Evolutionary conservation across 2,329 filamentous ascomycete species (phyloP).

Genomic region (Phaeophleospora eucalypticola): DNA sequence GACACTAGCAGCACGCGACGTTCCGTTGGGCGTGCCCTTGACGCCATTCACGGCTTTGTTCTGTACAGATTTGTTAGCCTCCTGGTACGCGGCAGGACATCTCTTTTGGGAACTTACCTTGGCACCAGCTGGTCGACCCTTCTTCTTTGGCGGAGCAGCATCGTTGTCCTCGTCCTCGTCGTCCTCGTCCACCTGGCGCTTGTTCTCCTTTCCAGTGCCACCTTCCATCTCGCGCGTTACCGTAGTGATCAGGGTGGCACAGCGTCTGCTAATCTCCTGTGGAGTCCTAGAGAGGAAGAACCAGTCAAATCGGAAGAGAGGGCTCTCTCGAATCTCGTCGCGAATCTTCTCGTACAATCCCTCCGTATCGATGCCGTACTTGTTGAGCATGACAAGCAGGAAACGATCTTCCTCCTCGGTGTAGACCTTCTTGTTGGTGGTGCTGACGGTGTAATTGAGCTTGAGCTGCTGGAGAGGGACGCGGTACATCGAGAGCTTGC

Average conservation of each 20-base stretch:
- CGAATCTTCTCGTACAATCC: conserved; percentile 87
- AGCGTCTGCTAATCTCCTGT: conserved; percentile 84
- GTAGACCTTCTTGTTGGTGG: conserved; percentile 99
- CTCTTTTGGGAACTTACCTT: conserved; percentile 62
- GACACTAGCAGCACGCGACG: conserved; percentile 84
- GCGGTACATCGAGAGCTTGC: conserved; percentile 96
- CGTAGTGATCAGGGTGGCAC: conserved; percentile 88
- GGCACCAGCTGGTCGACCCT: conserved; percentile 70
- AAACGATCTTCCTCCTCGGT: conserved; percentile 98
- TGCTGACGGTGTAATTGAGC: conserved; percentile 98
- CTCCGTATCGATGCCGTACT: conserved; percentile 86
- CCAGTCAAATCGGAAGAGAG: conserved; percentile 97
- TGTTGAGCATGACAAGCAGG: conserved; percentile 86
- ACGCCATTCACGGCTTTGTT: conserved; percentile 91
- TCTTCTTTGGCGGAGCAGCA: conserved; percentile 76
- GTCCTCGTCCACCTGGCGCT: conserved; percentile 74
- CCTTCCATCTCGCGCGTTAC: conserved; percentile 91
- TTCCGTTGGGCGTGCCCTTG: conserved; percentile 72
- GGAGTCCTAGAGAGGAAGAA: conserved; percentile 96
- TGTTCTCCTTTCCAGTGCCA: conserved; percentile 50
- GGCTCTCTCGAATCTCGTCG: conserved; percentile 93
- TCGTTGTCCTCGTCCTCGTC: conserved; percentile 72
- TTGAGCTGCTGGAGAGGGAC: conserved; percentile 96
- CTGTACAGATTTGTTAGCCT: conserved; percentile 46
- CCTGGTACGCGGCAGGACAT: too few species aligned